These are phyloP conservation scores for Celoporthe dispersa DNA, from an alignment of 2,329 filamentous ascomycete genomes.

Conservation along the genomic window DNA sequence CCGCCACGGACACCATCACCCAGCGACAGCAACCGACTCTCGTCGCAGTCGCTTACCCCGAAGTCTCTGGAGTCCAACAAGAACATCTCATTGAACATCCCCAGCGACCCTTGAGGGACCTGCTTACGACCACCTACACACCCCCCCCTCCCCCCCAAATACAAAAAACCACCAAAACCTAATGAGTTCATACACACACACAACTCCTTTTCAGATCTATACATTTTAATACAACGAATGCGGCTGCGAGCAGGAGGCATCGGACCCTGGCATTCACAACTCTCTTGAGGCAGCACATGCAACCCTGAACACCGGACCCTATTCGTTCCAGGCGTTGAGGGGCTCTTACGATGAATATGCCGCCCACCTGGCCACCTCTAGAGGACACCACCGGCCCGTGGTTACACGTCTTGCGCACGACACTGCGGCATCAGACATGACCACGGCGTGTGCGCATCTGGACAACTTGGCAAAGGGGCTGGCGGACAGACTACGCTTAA, in stretches of 20 bases:
- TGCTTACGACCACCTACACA: not conserved
- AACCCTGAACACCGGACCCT: not conserved
- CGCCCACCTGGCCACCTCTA: not conserved
- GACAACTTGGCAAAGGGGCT: not conserved
- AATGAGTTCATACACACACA: not conserved
- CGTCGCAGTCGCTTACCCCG: slow-evolving; percentile 28
- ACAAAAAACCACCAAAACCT: not conserved
- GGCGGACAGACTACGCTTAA: not conserved
- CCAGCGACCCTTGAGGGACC: not conserved
- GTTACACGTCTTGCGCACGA: not conserved
- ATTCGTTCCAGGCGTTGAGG: slow-evolving; percentile 3
- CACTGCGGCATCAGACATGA: not conserved
- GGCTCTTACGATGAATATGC: not conserved
- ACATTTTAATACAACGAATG: slow-evolving; percentile 28
- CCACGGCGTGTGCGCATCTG: not conserved
- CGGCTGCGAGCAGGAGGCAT: slow-evolving; percentile 18
- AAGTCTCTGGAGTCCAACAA: slow-evolving; percentile 19
- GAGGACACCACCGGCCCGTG: not conserved
- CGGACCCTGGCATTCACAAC: slow-evolving; percentile 15
- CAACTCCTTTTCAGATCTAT: slow-evolving; percentile 21
- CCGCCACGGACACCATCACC: slow-evolving; percentile 26
- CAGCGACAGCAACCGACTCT: slow-evolving; percentile 24
- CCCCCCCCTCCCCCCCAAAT: not conserved
- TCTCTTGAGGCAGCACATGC: not conserved
- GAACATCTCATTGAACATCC: slow-evolving; percentile 11